Base-by-base conservation (phyloP, 177 flowering plant species). In the Vitis hybrid region DNA sequence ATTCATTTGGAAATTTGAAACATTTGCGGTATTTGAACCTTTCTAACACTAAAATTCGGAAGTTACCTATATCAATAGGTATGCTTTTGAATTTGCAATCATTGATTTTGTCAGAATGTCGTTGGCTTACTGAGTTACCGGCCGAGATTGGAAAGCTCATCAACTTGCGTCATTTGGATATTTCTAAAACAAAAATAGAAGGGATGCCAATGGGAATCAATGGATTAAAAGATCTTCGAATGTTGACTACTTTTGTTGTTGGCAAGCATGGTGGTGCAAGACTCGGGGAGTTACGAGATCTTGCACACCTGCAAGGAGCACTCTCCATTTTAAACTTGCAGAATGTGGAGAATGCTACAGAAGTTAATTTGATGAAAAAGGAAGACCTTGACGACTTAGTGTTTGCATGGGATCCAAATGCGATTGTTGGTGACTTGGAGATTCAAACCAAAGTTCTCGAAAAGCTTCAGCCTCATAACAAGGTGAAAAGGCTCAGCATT, bases 11-110 rank as follows among this genome's bases (percentile, higher is more conserved):
- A 1, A 9, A 74, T 11, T 67, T 83, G 75, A 76, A 63, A 32
- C 80, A 68, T 62, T 65, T 83, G 9, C 72, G 82, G 5, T 78
- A 72, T 13, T 54, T 83, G 14, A 65, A 85, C 51, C 70, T 85
- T 8, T 80, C 84, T 17, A 3, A 20, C n/a, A 73, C 81, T 21
- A 4, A 3, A 4, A 65, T 85, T 1, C 11, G 24, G 15, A 20
- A 5, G 52, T 55, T 85, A 13, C 84, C 84, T 6, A 69, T 65
- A 5, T 69, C 80, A 3, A 20, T 76, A 0, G 15, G 70, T 21
- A 14, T 2, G 10, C 65, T 85, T 2, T 68, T 70, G 61, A 74
- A 83, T 65, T 69, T 83, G 50, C 79, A 79, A 46, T 74, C 79
- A 11, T 67, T 85, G 56, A 8, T 66, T 13, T 49, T 84, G 46